Conservation (phyloP, 148 eudicot species). For the Camellia sinensis region DNA sequence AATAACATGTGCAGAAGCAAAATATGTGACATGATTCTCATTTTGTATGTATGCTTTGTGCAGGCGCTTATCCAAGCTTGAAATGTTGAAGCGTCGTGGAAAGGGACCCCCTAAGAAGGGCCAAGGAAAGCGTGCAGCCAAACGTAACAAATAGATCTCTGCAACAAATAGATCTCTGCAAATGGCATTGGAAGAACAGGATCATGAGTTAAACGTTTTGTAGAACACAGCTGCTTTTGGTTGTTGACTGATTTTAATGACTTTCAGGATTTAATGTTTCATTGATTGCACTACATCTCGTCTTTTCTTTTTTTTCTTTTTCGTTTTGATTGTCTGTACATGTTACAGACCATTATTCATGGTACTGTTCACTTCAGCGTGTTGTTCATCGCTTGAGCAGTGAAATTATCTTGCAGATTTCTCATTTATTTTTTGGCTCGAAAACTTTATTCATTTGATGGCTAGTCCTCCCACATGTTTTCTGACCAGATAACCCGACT, state of each 20-base stretch:
- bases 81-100: conserved; percentile 88
- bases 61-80: conserved; percentile 69
- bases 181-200: neutral
- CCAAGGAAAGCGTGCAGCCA: conserved; percentile 80
- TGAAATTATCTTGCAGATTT: too few species aligned
- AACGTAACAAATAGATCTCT: conserved; percentile 60
- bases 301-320: neutral
- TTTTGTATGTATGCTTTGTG: neutral
- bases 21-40: neutral
- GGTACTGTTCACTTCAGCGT: too few species aligned
- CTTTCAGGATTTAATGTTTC: neutral
- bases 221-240: neutral
- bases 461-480: too few species aligned
- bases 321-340: neutral
- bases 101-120: conserved; percentile 97
- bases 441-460: too few species aligned
- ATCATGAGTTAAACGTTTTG: neutral
- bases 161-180: conserved; percentile 38
- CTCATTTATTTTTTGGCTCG: too few species aligned
- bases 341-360: neutral
- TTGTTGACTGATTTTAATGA: conserved; percentile 6
- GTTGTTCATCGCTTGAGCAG: too few species aligned
- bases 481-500: too few species aligned
- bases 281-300: neutral
- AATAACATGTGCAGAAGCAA: neutral